Percentiles rank a stretch among this genome's conserved stretches.
phyloP scores from a whole-genome alignment of 495 filamentous ascomycete genomes.

The Neurospora sp. region DNA sequence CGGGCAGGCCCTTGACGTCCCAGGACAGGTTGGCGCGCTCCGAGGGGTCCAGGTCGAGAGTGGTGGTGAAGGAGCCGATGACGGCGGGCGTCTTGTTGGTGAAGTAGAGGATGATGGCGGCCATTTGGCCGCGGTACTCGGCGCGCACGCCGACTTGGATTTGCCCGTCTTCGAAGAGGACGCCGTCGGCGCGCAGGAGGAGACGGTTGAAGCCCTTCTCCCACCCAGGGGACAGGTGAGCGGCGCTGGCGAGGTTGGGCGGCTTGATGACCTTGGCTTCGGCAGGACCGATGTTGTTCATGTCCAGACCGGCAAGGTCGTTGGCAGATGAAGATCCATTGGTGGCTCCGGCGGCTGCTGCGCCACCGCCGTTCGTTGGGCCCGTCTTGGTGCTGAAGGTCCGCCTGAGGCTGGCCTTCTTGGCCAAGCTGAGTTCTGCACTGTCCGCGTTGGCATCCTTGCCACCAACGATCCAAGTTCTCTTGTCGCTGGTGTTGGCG shows the following conservation, averaged over 20 bases:
- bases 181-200: constrained; percentile 68
- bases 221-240: constrained; percentile 91
- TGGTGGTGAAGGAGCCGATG: constrained; percentile 86
- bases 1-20: constrained; percentile 80
- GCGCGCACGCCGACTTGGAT: constrained; percentile 87
- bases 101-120: constrained; percentile 91
- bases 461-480: constrained; percentile 92
- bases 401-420: constrained; percentile 74
- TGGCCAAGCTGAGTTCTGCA: constrained; percentile 70
- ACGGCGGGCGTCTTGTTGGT: constrained; percentile 80
- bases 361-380: constrained; percentile 45
- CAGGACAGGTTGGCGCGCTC: constrained; percentile 60
- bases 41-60: constrained; percentile 66
- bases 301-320: constrained; percentile 75
- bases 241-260: constrained; percentile 82
- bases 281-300: constrained; percentile 46
- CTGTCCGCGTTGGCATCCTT: constrained; percentile 83
- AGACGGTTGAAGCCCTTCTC: constrained; percentile 81
- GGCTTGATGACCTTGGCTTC: constrained; percentile 48
- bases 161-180: constrained; percentile 91
- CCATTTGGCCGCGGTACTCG: constrained; percentile 89
- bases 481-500: constrained; percentile 79
- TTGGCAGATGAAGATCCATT: constrained; percentile 41
- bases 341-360: constrained; percentile 45
- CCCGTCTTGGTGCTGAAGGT: constrained; percentile 56